phyloP scores from a whole-genome alignment of 345 rosid genomes.

The Eucalyptus virginea region DNA sequence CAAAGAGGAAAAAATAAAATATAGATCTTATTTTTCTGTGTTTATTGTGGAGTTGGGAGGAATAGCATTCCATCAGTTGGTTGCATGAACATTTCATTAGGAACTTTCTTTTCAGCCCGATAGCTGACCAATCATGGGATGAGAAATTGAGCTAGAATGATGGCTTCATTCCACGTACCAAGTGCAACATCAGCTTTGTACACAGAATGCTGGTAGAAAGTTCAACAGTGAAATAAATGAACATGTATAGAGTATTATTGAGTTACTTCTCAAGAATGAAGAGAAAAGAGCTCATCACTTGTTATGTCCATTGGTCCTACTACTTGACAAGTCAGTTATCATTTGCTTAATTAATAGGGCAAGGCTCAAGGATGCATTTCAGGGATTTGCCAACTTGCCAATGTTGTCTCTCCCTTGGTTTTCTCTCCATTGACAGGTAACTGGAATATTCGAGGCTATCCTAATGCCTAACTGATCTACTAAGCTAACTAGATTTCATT shows the following conservation, averaged over 20 bases:
- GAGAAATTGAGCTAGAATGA: not conserved
- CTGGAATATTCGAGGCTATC: not conserved
- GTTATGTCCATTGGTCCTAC: not conserved
- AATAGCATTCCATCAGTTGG: not conserved
- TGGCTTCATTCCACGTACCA: not conserved
- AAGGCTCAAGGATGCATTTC: slow-evolving; percentile 90
- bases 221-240: not conserved
- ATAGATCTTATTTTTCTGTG: not conserved
- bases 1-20: not conserved
- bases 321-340: not conserved
- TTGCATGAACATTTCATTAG: not conserved
- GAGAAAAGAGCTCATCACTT: not conserved
- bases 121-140: not conserved
- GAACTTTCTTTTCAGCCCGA: not conserved
- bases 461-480: not conserved
- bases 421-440: slow-evolving; percentile 88
- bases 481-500: not conserved
- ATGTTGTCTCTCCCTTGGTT: slow-evolving; percentile 54
- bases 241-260: not conserved
- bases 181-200: not conserved
- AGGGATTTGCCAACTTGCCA: slow-evolving; percentile 67
- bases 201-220: not conserved
- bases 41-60: not conserved
- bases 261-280: not conserved
- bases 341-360: slow-evolving; percentile 31